A percentile compares a stretch with the other conserved stretches of the same genome.
phyloP scores from a whole-genome alignment of 805 yeast genomes.

The Lipomyces yamanashiensis region DNA sequence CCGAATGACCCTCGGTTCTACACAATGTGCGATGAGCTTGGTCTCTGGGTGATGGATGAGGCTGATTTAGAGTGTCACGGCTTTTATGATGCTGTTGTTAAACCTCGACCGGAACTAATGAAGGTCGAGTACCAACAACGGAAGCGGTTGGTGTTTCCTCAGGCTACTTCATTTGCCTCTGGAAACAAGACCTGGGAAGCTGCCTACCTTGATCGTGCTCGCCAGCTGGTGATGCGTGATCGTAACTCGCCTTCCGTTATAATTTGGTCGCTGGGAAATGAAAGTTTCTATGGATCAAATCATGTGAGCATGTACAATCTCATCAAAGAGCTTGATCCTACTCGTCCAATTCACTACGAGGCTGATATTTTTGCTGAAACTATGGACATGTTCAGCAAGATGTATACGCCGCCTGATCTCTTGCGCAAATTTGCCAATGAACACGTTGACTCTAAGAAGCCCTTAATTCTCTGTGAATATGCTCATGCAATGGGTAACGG shows the following conservation, averaged over 20 bases:
- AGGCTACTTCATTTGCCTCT: constrained; percentile 42
- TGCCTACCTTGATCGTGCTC: constrained; percentile 47
- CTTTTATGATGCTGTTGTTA: constrained; percentile 40
- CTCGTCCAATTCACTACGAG: constrained; percentile 48
- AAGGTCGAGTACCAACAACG: constrained; percentile 25
- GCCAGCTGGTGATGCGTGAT: constrained; percentile 45
- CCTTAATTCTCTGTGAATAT: constrained; percentile 48
- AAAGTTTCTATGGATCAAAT: constrained; percentile 46
- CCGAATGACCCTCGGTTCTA: constrained; percentile 47
- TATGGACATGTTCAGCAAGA: constrained; percentile 45
- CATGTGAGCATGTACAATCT: constrained; percentile 44
- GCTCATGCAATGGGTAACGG: constrained; percentile 51
- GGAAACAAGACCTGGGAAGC: constrained; percentile 45
- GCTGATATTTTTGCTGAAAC: constrained; percentile 42
- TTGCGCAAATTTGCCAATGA: constrained; percentile 39
- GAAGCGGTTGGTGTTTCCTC: constrained; percentile 12
- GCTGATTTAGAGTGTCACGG: constrained; percentile 50
- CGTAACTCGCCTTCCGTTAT: constrained; percentile 46
- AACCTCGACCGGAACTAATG: constrained; percentile 23
- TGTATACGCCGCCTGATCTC: constrained; percentile 45
- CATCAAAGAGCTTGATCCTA: constrained; percentile 41
- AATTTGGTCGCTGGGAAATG: constrained; percentile 50
- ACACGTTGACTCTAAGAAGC: constrained; percentile 38
- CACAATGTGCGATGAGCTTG: constrained; percentile 44
- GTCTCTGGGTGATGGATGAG: constrained; percentile 49